Base-by-base conservation (phyloP, 352 stramenopile genomes). In the Pythium volutum region DNA sequence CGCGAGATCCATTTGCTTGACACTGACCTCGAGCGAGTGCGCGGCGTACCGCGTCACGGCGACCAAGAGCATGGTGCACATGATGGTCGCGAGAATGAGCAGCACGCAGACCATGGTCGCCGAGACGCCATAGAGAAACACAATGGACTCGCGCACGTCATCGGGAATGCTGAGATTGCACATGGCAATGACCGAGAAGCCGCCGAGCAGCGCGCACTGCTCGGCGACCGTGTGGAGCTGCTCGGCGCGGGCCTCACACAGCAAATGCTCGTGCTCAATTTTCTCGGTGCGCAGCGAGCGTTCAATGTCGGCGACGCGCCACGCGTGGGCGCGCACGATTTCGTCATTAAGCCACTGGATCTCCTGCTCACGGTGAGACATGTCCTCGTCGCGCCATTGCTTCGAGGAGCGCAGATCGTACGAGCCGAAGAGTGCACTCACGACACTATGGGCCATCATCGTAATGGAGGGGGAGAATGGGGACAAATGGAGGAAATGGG, bases 331-430 rank as follows among this genome's bases (percentile, higher is more conserved):
- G 29, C 83, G 80, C 59, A 86, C 71, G 38, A 87, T 81, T 55
- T 88, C 83, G 69, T 92, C 80, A 34, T 88, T 84, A 50, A 84
- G 75, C 80, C 80, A 90, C 64, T 90, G 83, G n/a, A 84, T 70
- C 68, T 90, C 74, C 62, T 90, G 79, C 58, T 88, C 79, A 6
- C 81, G 79, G 57, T 79, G 64, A 10, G 64, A 51, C 60, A 90
- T 76, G 68, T 91, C 80, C 51, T 93, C 83, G 53, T 87, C 71
- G 23, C 83, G 75, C 83, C 83, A 92, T 50, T 88, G 77, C 67
- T 90, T 88, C 49, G 83, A 77, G 53, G 81, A 87, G 53, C 74
- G 71, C 45, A 92, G 70, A 62, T 92, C 80, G 61, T 92, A 92
- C 9, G 83, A 89, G 59, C 83, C 83, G 62, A 92, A 90, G 34